A percentile compares a stretch with the other conserved stretches of the same genome.
Evolutionary conservation across 1,284 basidiomycete species (phyloP).

Genomic region (Bondarzewia mesenterica): DNA sequence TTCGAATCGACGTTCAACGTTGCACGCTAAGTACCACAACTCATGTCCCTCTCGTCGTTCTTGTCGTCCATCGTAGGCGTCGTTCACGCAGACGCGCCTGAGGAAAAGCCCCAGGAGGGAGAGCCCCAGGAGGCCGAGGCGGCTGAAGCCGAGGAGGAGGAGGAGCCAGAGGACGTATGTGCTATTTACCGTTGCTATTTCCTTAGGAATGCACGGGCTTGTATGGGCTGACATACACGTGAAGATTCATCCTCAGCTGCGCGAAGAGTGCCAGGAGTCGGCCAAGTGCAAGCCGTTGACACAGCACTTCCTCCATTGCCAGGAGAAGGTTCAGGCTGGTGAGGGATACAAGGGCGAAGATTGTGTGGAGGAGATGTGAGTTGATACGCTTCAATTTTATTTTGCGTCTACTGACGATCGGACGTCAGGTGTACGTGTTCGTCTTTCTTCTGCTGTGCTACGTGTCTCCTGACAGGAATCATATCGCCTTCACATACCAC

Average conservation of each 20-base stretch:
- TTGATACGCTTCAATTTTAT: constrained; percentile 18
- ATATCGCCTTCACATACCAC: no score
- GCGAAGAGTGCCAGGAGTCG: constrained; percentile 68
- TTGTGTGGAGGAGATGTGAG: constrained; percentile 84
- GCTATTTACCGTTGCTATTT: not conserved
- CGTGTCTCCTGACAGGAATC: not conserved
- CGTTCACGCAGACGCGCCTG: constrained; percentile 46
- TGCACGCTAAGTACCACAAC: not conserved
- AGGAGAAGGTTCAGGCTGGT: constrained; percentile 78
- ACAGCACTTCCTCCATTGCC: constrained; percentile 87
- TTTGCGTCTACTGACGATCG: constrained; percentile 3
- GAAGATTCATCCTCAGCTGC: constrained; percentile 61
- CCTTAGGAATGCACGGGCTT: not conserved
- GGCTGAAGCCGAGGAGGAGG: constrained; percentile 36
- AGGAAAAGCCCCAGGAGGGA: constrained; percentile 25
- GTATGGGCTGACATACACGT: not conserved
- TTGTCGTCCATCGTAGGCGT: constrained; percentile 56
- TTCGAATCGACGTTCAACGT: not conserved
- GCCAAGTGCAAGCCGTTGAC: constrained; percentile 63
- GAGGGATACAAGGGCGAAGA: constrained; percentile 83
- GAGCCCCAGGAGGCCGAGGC: constrained; percentile 35
- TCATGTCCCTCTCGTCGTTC: constrained; percentile 39
- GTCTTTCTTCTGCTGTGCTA: not conserved
- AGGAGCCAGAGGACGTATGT: constrained; percentile 80
- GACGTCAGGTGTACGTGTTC: constrained; percentile 40